Evolutionary conservation across 225 moss, liverwort and hornwort genomes (phyloP).

Genomic region (Marchantia paleacea): DNA sequence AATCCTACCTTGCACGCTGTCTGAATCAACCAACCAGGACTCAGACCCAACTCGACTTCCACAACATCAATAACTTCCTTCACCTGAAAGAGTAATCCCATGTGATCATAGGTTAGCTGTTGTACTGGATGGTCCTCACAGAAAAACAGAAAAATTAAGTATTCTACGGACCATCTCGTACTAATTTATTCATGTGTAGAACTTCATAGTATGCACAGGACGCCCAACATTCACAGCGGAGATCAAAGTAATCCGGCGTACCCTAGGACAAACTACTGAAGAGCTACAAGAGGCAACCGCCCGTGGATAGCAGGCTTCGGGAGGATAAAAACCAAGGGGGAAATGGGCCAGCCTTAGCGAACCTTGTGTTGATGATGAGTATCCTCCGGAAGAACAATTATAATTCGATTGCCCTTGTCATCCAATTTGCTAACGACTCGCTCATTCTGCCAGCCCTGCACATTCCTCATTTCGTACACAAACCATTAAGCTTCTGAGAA

Average conservation of each 20-base stretch:
- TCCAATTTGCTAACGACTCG: slow-evolving; percentile 36
- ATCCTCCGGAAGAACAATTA: slow-evolving; percentile 45
- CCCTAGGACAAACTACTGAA: too few species aligned
- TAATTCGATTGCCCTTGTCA: slow-evolving; percentile 39
- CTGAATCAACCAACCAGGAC: slow-evolving; percentile 80
- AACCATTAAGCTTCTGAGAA: neutral
- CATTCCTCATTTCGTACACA: neutral
- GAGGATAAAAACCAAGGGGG: too few species aligned
- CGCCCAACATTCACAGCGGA: too few species aligned
- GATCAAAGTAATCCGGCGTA: too few species aligned
- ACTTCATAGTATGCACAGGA: too few species aligned
- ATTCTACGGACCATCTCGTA: too few species aligned
- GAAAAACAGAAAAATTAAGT: too few species aligned
- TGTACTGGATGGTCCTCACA: neutral
- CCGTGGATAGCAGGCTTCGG: too few species aligned
- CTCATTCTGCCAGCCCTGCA: slow-evolving; percentile 48
- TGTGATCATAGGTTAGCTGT: neutral
- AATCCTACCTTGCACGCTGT: slow-evolving; percentile 64
- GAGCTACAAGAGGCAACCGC: too few species aligned
- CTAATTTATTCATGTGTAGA: too few species aligned
- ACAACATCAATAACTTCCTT: slow-evolving; percentile 72
- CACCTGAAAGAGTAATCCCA: slow-evolving; percentile 37
- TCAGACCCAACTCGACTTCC: slow-evolving; percentile 88
- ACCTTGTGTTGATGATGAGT: slow-evolving; percentile 45
- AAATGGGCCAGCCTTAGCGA: neutral